These are phyloP conservation scores for Reticulomyxa filosa DNA, from an alignment of 78 protist genomes.

Conservation along the genomic window DNA sequence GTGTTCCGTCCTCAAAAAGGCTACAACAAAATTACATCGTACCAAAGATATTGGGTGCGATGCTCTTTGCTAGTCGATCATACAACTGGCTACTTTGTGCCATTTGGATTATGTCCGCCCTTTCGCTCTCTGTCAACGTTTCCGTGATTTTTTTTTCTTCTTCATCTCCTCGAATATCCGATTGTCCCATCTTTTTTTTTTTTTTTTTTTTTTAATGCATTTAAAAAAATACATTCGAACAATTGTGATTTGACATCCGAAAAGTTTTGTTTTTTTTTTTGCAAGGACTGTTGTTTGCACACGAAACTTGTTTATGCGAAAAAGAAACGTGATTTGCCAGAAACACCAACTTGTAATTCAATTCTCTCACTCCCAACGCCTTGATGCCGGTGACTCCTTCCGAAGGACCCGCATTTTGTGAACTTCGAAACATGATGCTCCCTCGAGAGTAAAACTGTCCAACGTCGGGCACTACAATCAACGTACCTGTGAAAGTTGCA, in stretches of 20 bases:
- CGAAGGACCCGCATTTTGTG: not conserved
- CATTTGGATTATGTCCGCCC: too few relatives aligned
- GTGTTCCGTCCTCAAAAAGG: too few relatives aligned
- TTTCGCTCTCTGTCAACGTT: not conserved
- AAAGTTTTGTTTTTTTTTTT: too few relatives aligned
- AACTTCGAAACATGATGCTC: not conserved
- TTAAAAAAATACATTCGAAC: too few relatives aligned
- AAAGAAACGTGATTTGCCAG: slow-evolving; percentile 34
- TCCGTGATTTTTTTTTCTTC: slow-evolving; percentile 8
- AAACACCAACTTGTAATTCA: slow-evolving; percentile 64
- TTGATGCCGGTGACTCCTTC: slow-evolving; percentile 76
- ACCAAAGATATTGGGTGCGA: slow-evolving; percentile 66
- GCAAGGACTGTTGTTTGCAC: too few relatives aligned
- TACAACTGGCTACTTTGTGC: too few relatives aligned
- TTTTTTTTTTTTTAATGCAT: too few relatives aligned
- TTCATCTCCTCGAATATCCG: not conserved
- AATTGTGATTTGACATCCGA: too few relatives aligned
- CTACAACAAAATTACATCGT: too few relatives aligned
- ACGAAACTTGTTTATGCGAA: too few relatives aligned
- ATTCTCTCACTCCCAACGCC: slow-evolving; percentile 75
- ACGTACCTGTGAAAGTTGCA: slow-evolving; percentile 60
- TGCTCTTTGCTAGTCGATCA: slow-evolving; percentile 18
- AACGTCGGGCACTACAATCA: slow-evolving; percentile 89
- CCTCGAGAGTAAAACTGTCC: slow-evolving; percentile 5
- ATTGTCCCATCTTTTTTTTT: slow-evolving; percentile 4